phyloP scores from a whole-genome alignment of 2,329 filamentous ascomycete species.

The Aphanoascus verrucosus region DNA sequence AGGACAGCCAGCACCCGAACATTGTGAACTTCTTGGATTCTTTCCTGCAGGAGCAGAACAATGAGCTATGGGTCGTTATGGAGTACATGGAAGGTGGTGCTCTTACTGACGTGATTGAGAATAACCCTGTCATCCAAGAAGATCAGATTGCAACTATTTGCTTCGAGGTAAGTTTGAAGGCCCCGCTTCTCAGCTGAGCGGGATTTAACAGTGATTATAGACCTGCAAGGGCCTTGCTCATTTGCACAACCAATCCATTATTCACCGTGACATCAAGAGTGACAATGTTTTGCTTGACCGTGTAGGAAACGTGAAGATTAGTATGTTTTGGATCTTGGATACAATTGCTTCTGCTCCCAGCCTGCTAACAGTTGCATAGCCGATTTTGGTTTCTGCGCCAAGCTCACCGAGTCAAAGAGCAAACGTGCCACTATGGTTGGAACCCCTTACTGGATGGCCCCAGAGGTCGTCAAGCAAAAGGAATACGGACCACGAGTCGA shows the following conservation, averaged over 20 bases:
- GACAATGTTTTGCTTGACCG: slow-evolving; percentile 94
- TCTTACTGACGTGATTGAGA: slow-evolving; percentile 96
- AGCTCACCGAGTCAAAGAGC: slow-evolving; percentile 89
- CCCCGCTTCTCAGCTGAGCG: background rate
- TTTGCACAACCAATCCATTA: slow-evolving; percentile 90
- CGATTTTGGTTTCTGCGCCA: slow-evolving; percentile 98
- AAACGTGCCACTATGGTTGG: slow-evolving; percentile 99
- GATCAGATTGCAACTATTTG: slow-evolving; percentile 98
- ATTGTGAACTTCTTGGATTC: slow-evolving; percentile 99
- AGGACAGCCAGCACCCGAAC: slow-evolving; percentile 94
- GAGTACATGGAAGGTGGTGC: slow-evolving; percentile 99
- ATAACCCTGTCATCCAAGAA: slow-evolving; percentile 86
- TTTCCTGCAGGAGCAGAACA: slow-evolving; percentile 86
- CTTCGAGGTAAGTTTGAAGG: slow-evolving; percentile 59
- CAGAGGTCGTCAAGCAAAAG: slow-evolving; percentile 98
- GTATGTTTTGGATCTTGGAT: slow-evolving; percentile 45
- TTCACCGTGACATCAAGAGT: slow-evolving; percentile 98
- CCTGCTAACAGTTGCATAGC: slow-evolving; percentile 44
- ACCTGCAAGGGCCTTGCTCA: slow-evolving; percentile 93
- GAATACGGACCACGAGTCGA: slow-evolving; percentile 98
- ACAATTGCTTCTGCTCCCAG: background rate
- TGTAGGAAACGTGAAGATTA: slow-evolving; percentile 94
- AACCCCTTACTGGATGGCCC: slow-evolving; percentile 99
- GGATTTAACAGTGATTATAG: slow-evolving; percentile 39
- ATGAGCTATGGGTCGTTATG: slow-evolving; percentile 99